phyloP scores from a whole-genome alignment of 1,139 yeast species.

The Hansenula lynferdii region DNA sequence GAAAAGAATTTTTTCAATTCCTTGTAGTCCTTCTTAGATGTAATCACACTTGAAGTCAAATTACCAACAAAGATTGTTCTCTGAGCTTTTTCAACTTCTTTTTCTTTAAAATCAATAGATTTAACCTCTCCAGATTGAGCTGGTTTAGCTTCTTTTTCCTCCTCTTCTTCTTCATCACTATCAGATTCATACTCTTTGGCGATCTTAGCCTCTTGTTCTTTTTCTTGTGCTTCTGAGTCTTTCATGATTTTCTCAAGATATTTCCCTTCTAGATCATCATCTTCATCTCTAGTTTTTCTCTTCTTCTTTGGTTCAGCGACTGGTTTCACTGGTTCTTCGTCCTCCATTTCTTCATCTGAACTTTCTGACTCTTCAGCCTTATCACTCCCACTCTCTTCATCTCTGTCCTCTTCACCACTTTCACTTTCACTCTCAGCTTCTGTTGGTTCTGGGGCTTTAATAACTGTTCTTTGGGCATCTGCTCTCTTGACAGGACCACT shows the following conservation, averaged over 20 bases:
- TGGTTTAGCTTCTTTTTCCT: constrained; percentile 6
- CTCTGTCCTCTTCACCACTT: constrained; percentile 18
- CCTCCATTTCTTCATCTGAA: constrained; percentile 8
- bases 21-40: constrained; percentile 57
- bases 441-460: too few relatives aligned
- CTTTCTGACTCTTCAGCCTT: constrained; percentile 11
- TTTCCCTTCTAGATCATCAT: constrained; percentile 27
- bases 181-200: constrained; percentile 12
- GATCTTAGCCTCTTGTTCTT: constrained; percentile 11
- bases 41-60: constrained; percentile 60
- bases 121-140: constrained; percentile 22
- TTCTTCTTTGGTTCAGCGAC: constrained; percentile 7
- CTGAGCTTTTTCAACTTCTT: constrained; percentile 80
- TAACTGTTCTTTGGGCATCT: constrained; percentile 19
- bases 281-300: constrained; percentile 21
- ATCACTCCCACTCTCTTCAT: too few relatives aligned
- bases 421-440: background rate
- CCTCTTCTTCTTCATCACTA: constrained; percentile 17
- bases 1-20: constrained; percentile 59
- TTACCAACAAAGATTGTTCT: constrained; percentile 90
- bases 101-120: constrained; percentile 45
- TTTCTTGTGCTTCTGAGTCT: constrained; percentile 7
- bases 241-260: constrained; percentile 19
- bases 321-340: constrained; percentile 12
- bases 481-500: constrained; percentile 26